A percentile compares a stretch with the other conserved stretches of the same genome.
Conservation (phyloP, 2,329 filamentous ascomycete genomes). For the Emmonsiellopsis sp. region DNA sequence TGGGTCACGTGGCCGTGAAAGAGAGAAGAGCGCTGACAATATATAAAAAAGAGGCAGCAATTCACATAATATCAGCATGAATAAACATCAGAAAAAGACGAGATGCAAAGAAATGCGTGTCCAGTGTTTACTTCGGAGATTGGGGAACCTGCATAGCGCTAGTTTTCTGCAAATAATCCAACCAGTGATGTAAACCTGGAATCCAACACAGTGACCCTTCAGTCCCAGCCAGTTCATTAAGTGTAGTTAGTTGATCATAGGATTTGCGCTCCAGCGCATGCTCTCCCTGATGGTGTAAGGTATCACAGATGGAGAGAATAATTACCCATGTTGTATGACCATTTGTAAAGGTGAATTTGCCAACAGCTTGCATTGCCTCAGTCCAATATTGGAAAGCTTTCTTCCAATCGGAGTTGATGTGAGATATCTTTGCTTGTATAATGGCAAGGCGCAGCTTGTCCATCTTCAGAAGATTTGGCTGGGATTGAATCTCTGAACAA, state of each 20-base stretch:
- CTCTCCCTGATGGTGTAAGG: neutral
- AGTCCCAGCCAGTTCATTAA: slow-evolving; percentile 2
- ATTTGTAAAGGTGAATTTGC: neutral
- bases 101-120: too few species aligned
- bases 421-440: slow-evolving; percentile 4
- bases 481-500: neutral
- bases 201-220: slow-evolving; percentile 2
- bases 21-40: too few species aligned
- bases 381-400: slow-evolving; percentile 1
- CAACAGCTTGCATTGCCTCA: slow-evolving; percentile 1
- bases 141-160: too few species aligned
- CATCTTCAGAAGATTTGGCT: neutral
- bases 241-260: neutral
- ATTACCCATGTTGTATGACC: neutral
- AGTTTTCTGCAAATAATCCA: neutral
- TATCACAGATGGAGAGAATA: slow-evolving; percentile 4
- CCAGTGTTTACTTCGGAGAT: too few species aligned
- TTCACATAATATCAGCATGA: too few species aligned
- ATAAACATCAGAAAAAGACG: too few species aligned
- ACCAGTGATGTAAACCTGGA: neutral
- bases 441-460: slow-evolving; percentile 3
- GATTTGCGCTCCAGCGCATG: slow-evolving; percentile 2
- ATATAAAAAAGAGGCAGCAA: too few species aligned
- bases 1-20: too few species aligned
- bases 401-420: neutral